Evolutionary conservation across 257 asterid genomes (phyloP).

Genomic region (Datura wrightii): DNA sequence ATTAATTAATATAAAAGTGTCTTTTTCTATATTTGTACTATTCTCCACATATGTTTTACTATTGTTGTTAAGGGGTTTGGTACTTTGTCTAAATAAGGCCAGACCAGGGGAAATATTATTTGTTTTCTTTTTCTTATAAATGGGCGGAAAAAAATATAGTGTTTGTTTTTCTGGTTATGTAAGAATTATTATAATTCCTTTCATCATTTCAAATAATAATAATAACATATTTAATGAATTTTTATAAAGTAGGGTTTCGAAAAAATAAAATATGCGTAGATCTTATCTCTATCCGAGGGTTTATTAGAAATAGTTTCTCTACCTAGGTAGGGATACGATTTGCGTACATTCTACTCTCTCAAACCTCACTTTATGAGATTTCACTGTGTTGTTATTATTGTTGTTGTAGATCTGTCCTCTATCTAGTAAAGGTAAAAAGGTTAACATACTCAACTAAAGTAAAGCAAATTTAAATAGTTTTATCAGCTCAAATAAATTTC

Average conservation of each 20-base stretch:
- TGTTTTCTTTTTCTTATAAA: background rate
- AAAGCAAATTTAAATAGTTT: background rate
- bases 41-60: slow-evolving; percentile 7
- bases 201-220: background rate
- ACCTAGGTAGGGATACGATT: too few relatives aligned
- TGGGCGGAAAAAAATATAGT: background rate
- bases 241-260: background rate
- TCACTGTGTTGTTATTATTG: too few relatives aligned
- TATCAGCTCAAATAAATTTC: background rate
- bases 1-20: slow-evolving; percentile 16
- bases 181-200: background rate
- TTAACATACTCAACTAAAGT: too few relatives aligned
- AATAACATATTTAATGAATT: too few relatives aligned
- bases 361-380: too few relatives aligned
- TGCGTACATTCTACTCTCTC: too few relatives aligned
- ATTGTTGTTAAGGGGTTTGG: background rate
- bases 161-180: background rate
- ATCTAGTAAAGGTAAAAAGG: too few relatives aligned
- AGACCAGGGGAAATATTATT: slow-evolving; percentile 1
- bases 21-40: background rate
- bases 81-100: slow-evolving; percentile 20
- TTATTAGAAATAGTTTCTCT: too few relatives aligned
- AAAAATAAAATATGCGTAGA: too few relatives aligned
- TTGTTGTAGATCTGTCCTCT: too few relatives aligned
- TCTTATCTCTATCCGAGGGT: too few relatives aligned